Percentiles rank a stretch among this genome's conserved stretches.
Conservation (phyloP, 2,329 filamentous ascomycete genomes). For the Plenodomus tracheiphilus region DNA sequence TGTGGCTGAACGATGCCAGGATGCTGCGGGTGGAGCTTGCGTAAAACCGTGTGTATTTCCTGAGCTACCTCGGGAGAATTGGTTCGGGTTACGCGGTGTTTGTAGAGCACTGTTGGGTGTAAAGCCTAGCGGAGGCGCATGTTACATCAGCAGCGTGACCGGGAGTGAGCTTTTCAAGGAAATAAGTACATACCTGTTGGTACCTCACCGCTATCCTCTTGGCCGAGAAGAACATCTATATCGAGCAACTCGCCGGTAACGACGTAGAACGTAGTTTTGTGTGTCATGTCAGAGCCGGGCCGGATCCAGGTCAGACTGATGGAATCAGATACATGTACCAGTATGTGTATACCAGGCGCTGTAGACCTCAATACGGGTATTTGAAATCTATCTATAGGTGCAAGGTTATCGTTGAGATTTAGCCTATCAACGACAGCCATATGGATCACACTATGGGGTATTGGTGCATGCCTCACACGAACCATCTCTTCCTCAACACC, state of each 20-base stretch:
- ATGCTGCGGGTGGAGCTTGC: neutral
- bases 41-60: neutral
- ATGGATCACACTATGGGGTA: conserved; percentile 6
- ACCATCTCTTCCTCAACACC: neutral
- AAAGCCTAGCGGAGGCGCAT: neutral
- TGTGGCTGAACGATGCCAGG: conserved; percentile 1
- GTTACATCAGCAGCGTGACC: neutral
- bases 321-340: neutral
- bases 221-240: conserved; percentile 4
- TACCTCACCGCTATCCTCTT: conserved; percentile 1
- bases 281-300: neutral
- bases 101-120: neutral
- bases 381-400: neutral
- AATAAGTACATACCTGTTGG: conserved; percentile 3
- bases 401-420: neutral
- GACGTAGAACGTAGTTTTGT: conserved; percentile 4
- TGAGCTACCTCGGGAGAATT: neutral
- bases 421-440: neutral
- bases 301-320: conserved; percentile 2
- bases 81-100: neutral
- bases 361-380: neutral
- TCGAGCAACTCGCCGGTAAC: conserved; percentile 1
- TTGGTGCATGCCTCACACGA: conserved; percentile 1
- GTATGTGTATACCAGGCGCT: neutral
- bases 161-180: neutral